These are phyloP conservation scores for Hirsutella minnesotensis DNA, from an alignment of 2,329 filamentous ascomycete species.

Conservation along the genomic window DNA sequence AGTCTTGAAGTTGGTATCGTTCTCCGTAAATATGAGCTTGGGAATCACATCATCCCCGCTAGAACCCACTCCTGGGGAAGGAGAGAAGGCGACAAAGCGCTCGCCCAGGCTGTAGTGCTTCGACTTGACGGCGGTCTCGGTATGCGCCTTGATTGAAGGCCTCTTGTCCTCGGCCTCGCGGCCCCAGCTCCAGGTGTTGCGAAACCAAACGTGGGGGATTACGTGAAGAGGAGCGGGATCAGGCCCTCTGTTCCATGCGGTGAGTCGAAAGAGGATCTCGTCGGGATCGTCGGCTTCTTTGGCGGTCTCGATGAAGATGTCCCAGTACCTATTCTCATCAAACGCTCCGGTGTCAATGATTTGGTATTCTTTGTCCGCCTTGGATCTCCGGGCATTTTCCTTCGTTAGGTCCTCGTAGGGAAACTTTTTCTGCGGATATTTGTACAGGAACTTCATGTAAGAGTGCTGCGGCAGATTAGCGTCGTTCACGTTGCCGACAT, in stretches of 20 bases:
- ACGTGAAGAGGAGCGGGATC: conserved; percentile 88
- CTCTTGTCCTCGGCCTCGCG: conserved; percentile 64
- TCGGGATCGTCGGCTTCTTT: conserved; percentile 90
- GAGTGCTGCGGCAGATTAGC: conserved; percentile 53
- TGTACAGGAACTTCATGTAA: conserved; percentile 98
- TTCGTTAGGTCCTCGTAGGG: conserved; percentile 81
- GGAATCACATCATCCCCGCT: conserved; percentile 77
- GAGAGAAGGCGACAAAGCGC: conserved; percentile 73
- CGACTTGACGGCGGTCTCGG: conserved; percentile 60
- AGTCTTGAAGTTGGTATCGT: conserved; percentile 75
- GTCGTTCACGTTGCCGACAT: background rate
- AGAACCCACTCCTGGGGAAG: conserved; percentile 73
- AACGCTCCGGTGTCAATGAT: conserved; percentile 82
- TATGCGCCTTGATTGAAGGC: conserved; percentile 59
- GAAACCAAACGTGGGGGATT: conserved; percentile 89
- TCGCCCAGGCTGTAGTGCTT: conserved; percentile 71
- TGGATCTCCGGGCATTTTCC: conserved; percentile 68
- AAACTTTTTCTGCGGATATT: conserved; percentile 85
- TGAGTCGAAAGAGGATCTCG: conserved; percentile 85
- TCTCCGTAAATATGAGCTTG: conserved; percentile 82
- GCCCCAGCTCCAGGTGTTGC: conserved; percentile 96
- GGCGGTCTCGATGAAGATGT: conserved; percentile 91
- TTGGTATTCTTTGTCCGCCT: conserved; percentile 79
- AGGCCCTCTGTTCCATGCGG: conserved; percentile 89
- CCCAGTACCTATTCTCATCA: conserved; percentile 85